A percentile compares a stretch with the other conserved stretches of the same genome.
Evolutionary conservation across 805 yeast genomes (phyloP).

Genomic region (Candida gorgasii): DNA sequence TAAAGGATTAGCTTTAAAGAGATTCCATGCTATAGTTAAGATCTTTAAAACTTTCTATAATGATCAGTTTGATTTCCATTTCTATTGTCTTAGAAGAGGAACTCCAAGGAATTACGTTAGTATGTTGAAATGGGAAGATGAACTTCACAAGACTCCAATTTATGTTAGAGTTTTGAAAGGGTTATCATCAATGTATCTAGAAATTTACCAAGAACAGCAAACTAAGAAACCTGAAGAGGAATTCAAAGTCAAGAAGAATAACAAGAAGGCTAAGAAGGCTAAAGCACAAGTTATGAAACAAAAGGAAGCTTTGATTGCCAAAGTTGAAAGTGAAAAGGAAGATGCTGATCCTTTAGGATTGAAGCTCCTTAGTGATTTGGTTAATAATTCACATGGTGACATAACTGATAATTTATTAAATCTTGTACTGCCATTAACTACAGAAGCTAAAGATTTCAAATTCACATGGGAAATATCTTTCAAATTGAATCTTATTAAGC

Average conservation of each 20-base stretch:
- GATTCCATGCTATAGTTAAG: constrained; percentile 65
- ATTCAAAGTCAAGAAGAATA: constrained; percentile 23
- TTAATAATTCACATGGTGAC: constrained; percentile 25
- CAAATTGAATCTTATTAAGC: constrained; percentile 38
- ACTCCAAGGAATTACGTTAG: constrained; percentile 82
- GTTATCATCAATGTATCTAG: constrained; percentile 57
- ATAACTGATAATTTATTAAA: constrained; percentile 48
- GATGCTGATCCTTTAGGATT: constrained; percentile 66
- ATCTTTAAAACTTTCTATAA: constrained; percentile 69
- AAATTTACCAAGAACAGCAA: constrained; percentile 28
- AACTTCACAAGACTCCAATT: constrained; percentile 65
- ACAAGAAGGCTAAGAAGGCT: constrained; percentile 59
- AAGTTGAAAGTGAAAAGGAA: constrained; percentile 44
- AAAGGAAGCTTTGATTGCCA: constrained; percentile 52
- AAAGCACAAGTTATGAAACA: constrained; percentile 51
- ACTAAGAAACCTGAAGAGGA: constrained; percentile 16
- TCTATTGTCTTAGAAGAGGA: constrained; percentile 87
- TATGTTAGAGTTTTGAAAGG: constrained; percentile 72
- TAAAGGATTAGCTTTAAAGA: constrained; percentile 75
- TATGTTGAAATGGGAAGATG: constrained; percentile 81
- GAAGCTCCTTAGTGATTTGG: constrained; percentile 31
- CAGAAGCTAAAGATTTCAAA: constrained; percentile 41
- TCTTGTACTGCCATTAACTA: constrained; percentile 41
- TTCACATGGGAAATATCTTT: constrained; percentile 46
- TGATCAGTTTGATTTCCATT: constrained; percentile 95